These are phyloP conservation scores for Tulasnella sp. DNA, from an alignment of 768 basidiomycete species.

Conservation along the genomic window DNA sequence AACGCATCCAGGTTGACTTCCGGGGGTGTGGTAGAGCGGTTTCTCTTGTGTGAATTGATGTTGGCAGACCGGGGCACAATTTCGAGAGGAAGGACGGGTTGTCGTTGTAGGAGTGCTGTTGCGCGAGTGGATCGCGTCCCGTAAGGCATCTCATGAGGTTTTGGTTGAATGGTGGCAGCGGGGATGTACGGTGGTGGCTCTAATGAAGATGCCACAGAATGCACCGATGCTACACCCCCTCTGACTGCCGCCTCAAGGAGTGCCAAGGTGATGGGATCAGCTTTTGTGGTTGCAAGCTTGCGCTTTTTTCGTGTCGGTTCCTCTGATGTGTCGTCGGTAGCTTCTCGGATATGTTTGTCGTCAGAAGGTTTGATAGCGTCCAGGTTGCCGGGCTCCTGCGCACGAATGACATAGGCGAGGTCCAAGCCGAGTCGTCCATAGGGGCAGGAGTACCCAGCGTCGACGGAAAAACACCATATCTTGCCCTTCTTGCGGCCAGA, in stretches of 20 bases:
- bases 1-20: conserved; percentile 9
- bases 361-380: background rate
- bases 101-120: background rate
- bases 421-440: conserved; percentile 12
- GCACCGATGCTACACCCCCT: conserved; percentile 15
- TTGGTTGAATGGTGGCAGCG: conserved; percentile 14
- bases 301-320: conserved; percentile 10
- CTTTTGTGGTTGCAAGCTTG: conserved; percentile 2
- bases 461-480: conserved; percentile 15
- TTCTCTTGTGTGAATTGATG: background rate
- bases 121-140: background rate
- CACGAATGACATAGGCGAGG: background rate
- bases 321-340: conserved; percentile 5
- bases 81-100: conserved; percentile 5
- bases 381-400: background rate
- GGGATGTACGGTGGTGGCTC: conserved; percentile 16
- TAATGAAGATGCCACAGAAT: conserved; percentile 15
- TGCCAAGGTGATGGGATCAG: background rate
- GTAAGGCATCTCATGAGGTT: conserved; percentile 1
- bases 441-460: conserved; percentile 12
- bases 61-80: conserved; percentile 4
- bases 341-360: background rate
- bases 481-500: conserved; percentile 14
- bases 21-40: background rate
- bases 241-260: conserved; percentile 16